These are phyloP conservation scores for Adansonia rubrostipa DNA, from an alignment of 441 rosid genomes.

Conservation along the genomic window DNA sequence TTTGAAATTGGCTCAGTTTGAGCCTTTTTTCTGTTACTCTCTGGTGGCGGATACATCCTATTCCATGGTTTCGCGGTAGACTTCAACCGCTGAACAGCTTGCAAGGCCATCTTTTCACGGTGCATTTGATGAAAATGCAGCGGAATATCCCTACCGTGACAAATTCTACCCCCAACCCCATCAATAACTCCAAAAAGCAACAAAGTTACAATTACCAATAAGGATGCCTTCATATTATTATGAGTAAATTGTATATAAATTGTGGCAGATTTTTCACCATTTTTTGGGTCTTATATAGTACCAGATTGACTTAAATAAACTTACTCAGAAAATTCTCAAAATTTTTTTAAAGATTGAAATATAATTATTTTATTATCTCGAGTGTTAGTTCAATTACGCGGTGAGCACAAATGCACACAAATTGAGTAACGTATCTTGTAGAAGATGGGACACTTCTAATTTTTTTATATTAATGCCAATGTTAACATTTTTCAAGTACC, in stretches of 20 bases:
- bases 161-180: not conserved
- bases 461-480: too few species aligned
- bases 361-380: not conserved
- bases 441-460: too few species aligned
- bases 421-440: too few species aligned
- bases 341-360: not conserved
- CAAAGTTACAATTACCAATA: not conserved
- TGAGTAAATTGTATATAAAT: not conserved
- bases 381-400: not conserved
- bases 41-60: not conserved
- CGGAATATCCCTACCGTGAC: not conserved
- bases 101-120: not conserved
- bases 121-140: conserved; percentile 8
- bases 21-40: not conserved
- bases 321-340: not conserved
- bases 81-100: not conserved
- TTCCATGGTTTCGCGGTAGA: not conserved
- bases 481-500: too few species aligned
- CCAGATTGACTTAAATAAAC: not conserved
- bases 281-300: not conserved
- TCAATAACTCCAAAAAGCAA: not conserved
- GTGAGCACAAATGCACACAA: not conserved
- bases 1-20: not conserved
- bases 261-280: not conserved
- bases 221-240: not conserved